Percentiles rank a stretch among this genome's conserved stretches.
Conservation (phyloP, 139 green algal species). For the Picochlorum sp. region DNA sequence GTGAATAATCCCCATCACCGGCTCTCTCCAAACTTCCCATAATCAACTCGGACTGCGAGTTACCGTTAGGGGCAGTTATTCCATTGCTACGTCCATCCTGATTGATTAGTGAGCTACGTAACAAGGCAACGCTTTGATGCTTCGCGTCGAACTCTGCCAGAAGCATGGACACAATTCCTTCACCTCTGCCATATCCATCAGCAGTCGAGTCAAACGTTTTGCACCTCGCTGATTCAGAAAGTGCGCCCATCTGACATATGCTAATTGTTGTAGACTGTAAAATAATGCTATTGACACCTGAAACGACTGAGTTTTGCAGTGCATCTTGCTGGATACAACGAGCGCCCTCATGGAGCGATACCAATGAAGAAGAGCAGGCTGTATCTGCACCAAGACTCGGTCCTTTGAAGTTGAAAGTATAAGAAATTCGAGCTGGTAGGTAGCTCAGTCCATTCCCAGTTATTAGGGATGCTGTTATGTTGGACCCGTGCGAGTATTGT, state of each 20-base stretch:
- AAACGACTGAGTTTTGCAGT: constrained; percentile 13
- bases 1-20: constrained; percentile 3
- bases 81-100: constrained; percentile 44
- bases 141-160: not conserved
- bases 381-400: constrained; percentile 43
- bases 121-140: constrained; percentile 6
- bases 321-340: constrained; percentile 21
- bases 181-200: constrained; percentile 46
- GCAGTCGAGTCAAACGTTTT: constrained; percentile 39
- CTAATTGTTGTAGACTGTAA: constrained; percentile 21
- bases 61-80: constrained; percentile 47
- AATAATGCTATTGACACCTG: constrained; percentile 29
- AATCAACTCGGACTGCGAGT: constrained; percentile 41
- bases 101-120: constrained; percentile 33
- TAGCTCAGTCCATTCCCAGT: constrained; percentile 38
- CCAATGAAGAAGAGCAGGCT: constrained; percentile 81
- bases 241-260: constrained; percentile 19
- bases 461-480: constrained; percentile 12
- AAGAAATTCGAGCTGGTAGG: constrained; percentile 41
- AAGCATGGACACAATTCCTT: constrained; percentile 27
- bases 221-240: constrained; percentile 35
- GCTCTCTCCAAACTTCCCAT: not conserved
- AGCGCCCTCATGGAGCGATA: constrained; percentile 51
- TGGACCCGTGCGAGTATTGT: not conserved
- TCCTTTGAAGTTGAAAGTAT: constrained; percentile 36